Percentiles rank a stretch among this genome's conserved stretches.
phyloP scores from a whole-genome alignment of 176 grass and related monocot species.

The Puccinellia tenuiflora region DNA sequence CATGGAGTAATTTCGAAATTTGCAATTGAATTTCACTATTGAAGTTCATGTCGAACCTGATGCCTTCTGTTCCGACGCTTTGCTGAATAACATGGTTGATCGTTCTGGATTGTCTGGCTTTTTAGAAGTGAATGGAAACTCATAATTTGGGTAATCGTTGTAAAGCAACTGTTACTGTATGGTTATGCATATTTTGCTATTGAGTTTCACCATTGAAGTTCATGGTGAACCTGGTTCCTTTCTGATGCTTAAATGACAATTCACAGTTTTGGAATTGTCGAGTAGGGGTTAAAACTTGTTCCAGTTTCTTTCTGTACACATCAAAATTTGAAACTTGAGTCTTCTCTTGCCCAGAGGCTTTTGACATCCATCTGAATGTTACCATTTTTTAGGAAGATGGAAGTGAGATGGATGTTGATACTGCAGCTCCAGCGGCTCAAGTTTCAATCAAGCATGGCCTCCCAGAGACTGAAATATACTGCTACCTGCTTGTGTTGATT shows the following conservation, averaged over 20 bases:
- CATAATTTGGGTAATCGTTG: background rate
- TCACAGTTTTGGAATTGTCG: background rate
- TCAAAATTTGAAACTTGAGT: background rate
- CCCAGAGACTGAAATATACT: constrained; percentile 80
- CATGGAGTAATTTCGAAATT: background rate
- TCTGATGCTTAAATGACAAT: background rate
- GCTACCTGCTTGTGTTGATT: constrained; percentile 77
- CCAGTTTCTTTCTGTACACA: background rate
- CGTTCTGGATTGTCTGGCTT: background rate
- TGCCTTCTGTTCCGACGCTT: background rate
- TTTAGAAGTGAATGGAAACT: background rate
- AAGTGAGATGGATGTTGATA: constrained; percentile 76
- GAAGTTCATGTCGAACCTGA: background rate
- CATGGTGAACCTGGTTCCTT: background rate
- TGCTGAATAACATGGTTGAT: background rate
- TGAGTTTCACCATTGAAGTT: background rate
- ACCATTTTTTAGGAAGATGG: constrained; percentile 51
- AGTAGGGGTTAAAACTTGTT: background rate
- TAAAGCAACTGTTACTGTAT: background rate
- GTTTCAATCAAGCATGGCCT: constrained; percentile 52
- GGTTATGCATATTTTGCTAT: background rate
- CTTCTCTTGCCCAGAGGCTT: background rate
- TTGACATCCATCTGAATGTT: background rate
- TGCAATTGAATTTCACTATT: background rate
- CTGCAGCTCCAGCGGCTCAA: constrained; percentile 30